Evolutionary conservation across 148 eudicot species (phyloP), one percentile per base, ranked within the genome.

Genomic region (Rheum nobile): DNA sequence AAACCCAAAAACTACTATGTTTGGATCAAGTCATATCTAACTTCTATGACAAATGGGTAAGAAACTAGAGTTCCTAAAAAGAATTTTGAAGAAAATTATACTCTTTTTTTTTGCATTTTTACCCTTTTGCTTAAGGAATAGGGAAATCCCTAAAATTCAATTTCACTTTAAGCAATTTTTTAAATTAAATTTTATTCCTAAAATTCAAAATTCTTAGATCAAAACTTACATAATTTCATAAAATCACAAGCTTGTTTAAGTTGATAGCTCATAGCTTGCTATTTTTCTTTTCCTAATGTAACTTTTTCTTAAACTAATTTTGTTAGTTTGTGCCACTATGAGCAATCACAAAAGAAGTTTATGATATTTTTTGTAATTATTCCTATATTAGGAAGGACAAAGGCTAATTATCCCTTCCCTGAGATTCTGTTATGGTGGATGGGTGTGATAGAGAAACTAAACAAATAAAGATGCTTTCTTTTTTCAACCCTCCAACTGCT

Each of bases 401-500:
- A 81, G 54, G 71, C 44, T 67, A 74, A 80, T 77, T 77, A 79
- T 78, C 80, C 70, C 81, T 76, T 82, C 79, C 76, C 80, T 86
- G 75, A 83, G 90, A 89, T 85, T 85, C 71, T 26, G 21, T 32
- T 32, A 34, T 67, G 78, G 83, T 85, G 87, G 84, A 84, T 87
- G 71, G 74, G 80, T 79, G 79, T 83, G 85, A 80, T 82, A 79
- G 86, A 83, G 81, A 83, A 79, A 81, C 79, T 61, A 76, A 71
- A 76, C 76, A 77, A 88, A 34, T 78, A 80, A 85, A 82, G 86
- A 84, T 82, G 84, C 87, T 80, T 84, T 82, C 42, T 37, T 46
- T n/a, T n/a, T n/a, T n/a, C n/a, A n/a, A n/a, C n/a, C n/a, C 32
- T 10, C 5, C 67, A 57, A 65, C 78, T 74, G n/a, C n/a, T n/a